Percentiles rank a stretch among this genome's conserved stretches.
Conservation (phyloP, 169 alveolate species). For the Plasmodium inui region DNA sequence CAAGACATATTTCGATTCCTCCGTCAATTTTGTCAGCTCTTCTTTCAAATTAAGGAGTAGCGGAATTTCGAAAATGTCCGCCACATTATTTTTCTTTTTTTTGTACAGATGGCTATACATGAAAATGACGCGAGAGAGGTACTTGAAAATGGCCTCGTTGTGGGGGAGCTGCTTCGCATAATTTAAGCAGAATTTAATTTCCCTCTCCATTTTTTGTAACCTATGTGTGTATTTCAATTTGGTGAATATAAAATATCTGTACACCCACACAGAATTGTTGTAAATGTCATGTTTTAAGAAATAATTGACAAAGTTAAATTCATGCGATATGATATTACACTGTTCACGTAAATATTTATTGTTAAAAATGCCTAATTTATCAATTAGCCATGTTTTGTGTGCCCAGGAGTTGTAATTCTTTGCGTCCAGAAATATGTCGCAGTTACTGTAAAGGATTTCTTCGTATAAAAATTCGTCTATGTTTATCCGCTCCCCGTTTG, state of each 20-base stretch:
- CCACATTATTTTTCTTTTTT: not conserved
- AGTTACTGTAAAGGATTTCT: constrained; percentile 57
- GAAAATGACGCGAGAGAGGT: constrained; percentile 43
- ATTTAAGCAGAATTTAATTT: constrained; percentile 51
- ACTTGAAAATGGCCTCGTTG: constrained; percentile 60
- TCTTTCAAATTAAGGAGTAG: constrained; percentile 23
- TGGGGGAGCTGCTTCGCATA: constrained; percentile 55
- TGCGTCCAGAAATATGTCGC: constrained; percentile 67
- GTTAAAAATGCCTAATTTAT: constrained; percentile 30
- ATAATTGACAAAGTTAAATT: constrained; percentile 37
- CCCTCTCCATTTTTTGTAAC: constrained; percentile 17
- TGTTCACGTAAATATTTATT: constrained; percentile 35
- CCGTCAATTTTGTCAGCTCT: not conserved
- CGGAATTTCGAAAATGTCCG: constrained; percentile 53
- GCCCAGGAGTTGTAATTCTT: constrained; percentile 77
- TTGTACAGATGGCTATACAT: constrained; percentile 20
- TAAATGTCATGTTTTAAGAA: constrained; percentile 67
- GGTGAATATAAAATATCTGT: constrained; percentile 51
- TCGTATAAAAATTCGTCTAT: constrained; percentile 66
- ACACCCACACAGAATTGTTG: constrained; percentile 74
- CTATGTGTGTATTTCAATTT: constrained; percentile 44
- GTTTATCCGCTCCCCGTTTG: constrained; percentile 28
- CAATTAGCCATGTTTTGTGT: constrained; percentile 68
- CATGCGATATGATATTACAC: constrained; percentile 53
- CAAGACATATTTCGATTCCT: constrained; percentile 39